phyloP scores from a whole-genome alignment of 2,329 filamentous ascomycete genomes.

The Fusarium sacchari region DNA sequence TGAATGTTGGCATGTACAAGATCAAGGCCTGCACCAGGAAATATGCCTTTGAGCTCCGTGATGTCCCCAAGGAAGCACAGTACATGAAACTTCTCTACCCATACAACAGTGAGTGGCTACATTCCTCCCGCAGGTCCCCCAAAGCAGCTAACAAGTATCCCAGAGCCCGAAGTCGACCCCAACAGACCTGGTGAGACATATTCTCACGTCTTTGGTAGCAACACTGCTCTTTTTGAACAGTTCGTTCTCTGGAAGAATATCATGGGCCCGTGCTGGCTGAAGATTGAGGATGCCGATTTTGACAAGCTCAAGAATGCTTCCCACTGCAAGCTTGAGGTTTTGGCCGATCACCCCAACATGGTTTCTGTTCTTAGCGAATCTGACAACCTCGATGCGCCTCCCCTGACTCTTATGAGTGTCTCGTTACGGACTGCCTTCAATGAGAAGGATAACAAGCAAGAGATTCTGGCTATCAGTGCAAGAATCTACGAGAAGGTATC shows the following conservation, averaged over 20 bases:
- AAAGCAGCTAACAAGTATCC: slow-evolving; percentile 27
- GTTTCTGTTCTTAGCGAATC: slow-evolving; percentile 79
- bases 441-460: slow-evolving; percentile 92
- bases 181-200: slow-evolving; percentile 84
- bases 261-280: slow-evolving; percentile 98
- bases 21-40: slow-evolving; percentile 91
- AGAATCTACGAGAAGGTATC: slow-evolving; percentile 92
- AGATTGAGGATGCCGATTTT: slow-evolving; percentile 87
- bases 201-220: slow-evolving; percentile 92
- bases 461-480: slow-evolving; percentile 90
- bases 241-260: slow-evolving; percentile 99
- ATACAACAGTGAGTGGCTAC: slow-evolving; percentile 71
- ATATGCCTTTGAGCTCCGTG: slow-evolving; percentile 92
- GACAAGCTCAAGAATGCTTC: slow-evolving; percentile 88
- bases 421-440: slow-evolving; percentile 90
- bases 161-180: slow-evolving; percentile 75
- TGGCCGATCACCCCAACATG: slow-evolving; percentile 79
- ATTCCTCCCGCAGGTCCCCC: background rate
- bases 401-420: slow-evolving; percentile 95
- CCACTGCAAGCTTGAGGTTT: slow-evolving; percentile 94
- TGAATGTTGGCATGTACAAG: slow-evolving; percentile 89
- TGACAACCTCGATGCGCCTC: slow-evolving; percentile 84
- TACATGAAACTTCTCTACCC: slow-evolving; percentile 98
- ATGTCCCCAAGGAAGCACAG: slow-evolving; percentile 86
- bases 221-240: slow-evolving; percentile 94